phyloP scores from a whole-genome alignment of 139 green algal species.

The Micromonas pusilla region DNA sequence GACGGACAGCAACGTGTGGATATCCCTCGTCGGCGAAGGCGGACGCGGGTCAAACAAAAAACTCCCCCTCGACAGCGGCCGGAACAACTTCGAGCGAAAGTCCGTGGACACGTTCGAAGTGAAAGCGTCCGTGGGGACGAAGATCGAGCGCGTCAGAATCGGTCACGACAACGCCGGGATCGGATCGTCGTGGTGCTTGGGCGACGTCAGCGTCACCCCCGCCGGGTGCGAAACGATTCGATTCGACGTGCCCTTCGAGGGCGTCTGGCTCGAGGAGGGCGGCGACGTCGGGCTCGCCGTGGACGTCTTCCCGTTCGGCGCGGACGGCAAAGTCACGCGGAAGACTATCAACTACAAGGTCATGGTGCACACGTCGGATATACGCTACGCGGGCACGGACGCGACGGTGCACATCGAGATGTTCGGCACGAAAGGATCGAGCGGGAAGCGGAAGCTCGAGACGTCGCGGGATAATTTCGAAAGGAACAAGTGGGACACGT shows the following conservation, averaged over 20 bases:
- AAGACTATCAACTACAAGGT: constrained; percentile 33
- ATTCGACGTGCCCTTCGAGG: constrained; percentile 27
- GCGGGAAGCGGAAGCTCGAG: constrained; percentile 13
- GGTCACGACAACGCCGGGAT: constrained; percentile 46
- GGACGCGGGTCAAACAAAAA: background rate
- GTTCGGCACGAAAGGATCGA: constrained; percentile 7
- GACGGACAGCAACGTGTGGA: constrained; percentile 60
- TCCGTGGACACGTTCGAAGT: constrained; percentile 22
- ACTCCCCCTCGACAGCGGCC: background rate
- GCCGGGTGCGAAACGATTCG: constrained; percentile 13
- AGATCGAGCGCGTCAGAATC: constrained; percentile 15
- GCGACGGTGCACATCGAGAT: constrained; percentile 43
- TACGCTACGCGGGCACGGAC: constrained; percentile 51
- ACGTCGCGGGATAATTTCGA: constrained; percentile 25
- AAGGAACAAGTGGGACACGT: constrained; percentile 23
- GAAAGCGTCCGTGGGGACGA: constrained; percentile 16
- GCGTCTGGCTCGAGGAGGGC: constrained; percentile 4
- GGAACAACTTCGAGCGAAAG: constrained; percentile 29
- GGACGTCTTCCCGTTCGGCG: background rate
- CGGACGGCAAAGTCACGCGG: background rate
- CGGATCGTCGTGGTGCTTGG: constrained; percentile 57
- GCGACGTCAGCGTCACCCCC: constrained; percentile 47
- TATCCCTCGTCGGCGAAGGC: constrained; percentile 39
- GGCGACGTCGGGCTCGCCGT: background rate
- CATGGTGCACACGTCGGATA: constrained; percentile 43